Percentiles rank a stretch among this genome's conserved stretches.
These are phyloP conservation scores for Thermomucor indicae-seudaticae DNA, from an alignment of 371 early-diverging fungal genomes.

Conservation along the genomic window DNA sequence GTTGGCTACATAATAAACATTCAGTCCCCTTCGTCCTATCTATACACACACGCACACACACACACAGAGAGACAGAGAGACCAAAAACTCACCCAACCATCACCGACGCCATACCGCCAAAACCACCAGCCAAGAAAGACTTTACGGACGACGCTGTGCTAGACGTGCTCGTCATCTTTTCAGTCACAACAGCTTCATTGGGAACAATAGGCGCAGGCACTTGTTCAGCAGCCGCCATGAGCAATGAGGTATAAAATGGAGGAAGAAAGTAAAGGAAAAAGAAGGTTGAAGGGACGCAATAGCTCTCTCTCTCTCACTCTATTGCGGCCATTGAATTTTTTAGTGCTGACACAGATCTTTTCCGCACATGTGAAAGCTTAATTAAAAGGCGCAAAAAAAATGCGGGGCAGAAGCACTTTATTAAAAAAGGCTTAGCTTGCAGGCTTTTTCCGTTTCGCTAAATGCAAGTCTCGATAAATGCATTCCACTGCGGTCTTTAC, in stretches of 20 bases:
- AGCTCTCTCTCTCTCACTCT: neutral
- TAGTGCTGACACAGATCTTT: neutral
- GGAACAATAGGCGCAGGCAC: neutral
- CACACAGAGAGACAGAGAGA: no score
- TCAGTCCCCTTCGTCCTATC: neutral
- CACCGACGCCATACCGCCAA: constrained; percentile 82
- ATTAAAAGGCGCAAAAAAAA: no score
- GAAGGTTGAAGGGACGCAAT: neutral
- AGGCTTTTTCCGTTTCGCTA: constrained; percentile 42
- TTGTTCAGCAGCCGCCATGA: constrained; percentile 2
- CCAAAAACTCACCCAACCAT: constrained; percentile 53
- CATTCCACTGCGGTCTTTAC: constrained; percentile 54
- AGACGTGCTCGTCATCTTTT: constrained; percentile 3
- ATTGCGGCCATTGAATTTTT: neutral
- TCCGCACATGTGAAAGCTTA: constrained; percentile 1
- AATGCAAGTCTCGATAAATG: constrained; percentile 55
- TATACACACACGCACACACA: no score
- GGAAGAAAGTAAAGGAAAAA: neutral
- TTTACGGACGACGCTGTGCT: constrained; percentile 57
- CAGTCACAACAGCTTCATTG: constrained; percentile 3
- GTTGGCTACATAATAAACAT: constrained; percentile 44
- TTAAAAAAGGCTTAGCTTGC: neutral
- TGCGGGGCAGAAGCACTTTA: no score
- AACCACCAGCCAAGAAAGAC: constrained; percentile 94
- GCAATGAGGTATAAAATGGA: constrained; percentile 1